Percentiles rank a stretch among this genome's conserved stretches.
Evolutionary conservation across 1,139 yeast species (phyloP).

Genomic region (Candida sp.): DNA sequence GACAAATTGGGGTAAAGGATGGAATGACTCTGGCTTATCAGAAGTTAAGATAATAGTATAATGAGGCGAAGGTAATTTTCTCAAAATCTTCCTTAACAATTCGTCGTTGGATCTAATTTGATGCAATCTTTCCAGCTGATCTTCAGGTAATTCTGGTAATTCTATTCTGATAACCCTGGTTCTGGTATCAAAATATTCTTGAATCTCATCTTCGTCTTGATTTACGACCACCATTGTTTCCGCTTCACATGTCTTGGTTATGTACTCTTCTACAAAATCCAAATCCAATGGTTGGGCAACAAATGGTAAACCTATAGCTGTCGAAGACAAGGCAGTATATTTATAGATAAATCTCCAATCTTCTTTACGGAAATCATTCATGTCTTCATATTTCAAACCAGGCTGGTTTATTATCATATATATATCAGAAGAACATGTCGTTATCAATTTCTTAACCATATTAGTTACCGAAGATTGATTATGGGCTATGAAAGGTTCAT

Average conservation of each 20-base stretch:
- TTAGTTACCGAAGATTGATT: conserved; percentile 32
- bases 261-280: conserved; percentile 39
- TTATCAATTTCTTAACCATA: conserved; percentile 46
- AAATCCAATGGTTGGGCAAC: conserved; percentile 44
- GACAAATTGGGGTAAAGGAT: conserved; percentile 29
- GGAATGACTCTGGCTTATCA: conserved; percentile 16
- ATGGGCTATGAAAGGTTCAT: conserved; percentile 15
- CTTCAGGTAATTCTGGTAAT: conserved; percentile 46
- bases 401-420: conserved; percentile 70
- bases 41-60: conserved; percentile 51
- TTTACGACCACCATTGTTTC: conserved; percentile 33
- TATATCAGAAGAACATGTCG: conserved; percentile 67
- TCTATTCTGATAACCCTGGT: conserved; percentile 58
- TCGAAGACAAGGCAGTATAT: conserved; percentile 57
- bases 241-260: conserved; percentile 47
- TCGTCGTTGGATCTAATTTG: conserved; percentile 45
- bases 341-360: conserved; percentile 54
- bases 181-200: conserved; percentile 52
- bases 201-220: conserved; percentile 41
- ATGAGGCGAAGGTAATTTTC: conserved; percentile 69
- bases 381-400: conserved; percentile 59
- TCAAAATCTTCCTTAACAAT: conserved; percentile 45
- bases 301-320: conserved; percentile 60
- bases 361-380: conserved; percentile 34
- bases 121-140: conserved; percentile 13